Conservation (phyloP, 2,329 filamentous ascomycete species). For the Fusarium ramigenum region DNA sequence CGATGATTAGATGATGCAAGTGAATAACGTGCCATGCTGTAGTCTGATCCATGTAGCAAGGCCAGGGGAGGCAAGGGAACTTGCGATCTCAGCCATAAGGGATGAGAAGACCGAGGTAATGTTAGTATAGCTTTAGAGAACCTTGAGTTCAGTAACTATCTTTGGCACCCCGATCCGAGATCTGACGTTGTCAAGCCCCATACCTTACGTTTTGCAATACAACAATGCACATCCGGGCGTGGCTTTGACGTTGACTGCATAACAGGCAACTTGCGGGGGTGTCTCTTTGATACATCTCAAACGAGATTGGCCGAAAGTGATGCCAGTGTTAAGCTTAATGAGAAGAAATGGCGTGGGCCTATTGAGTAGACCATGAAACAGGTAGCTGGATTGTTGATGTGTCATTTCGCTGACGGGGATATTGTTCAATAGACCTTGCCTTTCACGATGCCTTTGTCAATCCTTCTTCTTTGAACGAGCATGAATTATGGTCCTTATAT, state of each 20-base stretch:
- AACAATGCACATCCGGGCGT: neutral
- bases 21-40: neutral
- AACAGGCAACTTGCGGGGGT: neutral
- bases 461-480: neutral
- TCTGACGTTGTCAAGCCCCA: neutral
- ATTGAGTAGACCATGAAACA: neutral
- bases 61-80: neutral
- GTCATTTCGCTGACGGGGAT: neutral
- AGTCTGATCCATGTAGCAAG: neutral
- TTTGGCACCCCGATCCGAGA: neutral
- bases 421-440: neutral
- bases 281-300: neutral
- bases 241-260: neutral
- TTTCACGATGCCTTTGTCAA: neutral
- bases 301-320: neutral
- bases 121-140: neutral
- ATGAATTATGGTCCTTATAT: neutral
- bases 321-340: neutral
- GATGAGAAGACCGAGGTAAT: neutral
- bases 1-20: neutral
- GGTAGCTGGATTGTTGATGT: neutral
- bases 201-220: neutral
- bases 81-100: neutral
- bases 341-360: neutral
- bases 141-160: neutral